A percentile compares a stretch with the other conserved stretches of the same genome.
Conservation (phyloP, 2,329 filamentous ascomycete genomes). For the Arachnopeziza araneosa region DNA sequence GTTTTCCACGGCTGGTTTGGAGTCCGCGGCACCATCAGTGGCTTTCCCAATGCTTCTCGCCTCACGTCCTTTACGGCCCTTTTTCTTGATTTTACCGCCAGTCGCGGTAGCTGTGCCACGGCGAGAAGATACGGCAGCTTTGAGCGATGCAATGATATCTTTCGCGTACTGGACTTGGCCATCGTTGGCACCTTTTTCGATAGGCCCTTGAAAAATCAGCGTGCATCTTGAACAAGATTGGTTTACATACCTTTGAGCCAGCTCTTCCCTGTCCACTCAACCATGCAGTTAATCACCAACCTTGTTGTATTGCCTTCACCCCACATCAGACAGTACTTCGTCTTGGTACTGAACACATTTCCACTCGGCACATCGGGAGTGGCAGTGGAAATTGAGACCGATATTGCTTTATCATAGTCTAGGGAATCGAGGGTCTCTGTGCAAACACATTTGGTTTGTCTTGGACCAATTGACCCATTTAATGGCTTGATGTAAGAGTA, state of each 20-base stretch:
- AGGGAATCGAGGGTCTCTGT: conserved; percentile 77
- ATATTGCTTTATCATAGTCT: conserved; percentile 82
- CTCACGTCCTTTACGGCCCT: conserved; percentile 40
- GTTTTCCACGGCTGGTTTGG: conserved; percentile 36
- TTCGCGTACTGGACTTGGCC: conserved; percentile 81
- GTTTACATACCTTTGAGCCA: conserved; percentile 78
- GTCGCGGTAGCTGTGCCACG: conserved; percentile 43
- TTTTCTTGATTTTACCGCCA: conserved; percentile 50
- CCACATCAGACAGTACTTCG: conserved; percentile 92
- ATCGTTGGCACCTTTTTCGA: conserved; percentile 91
- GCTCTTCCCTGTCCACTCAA: conserved; percentile 97
- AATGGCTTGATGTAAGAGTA: conserved; percentile 93
- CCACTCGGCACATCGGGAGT: conserved; percentile 94
- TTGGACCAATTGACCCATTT: conserved; percentile 77
- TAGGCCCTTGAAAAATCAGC: conserved; percentile 58
- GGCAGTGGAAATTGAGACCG: conserved; percentile 75
- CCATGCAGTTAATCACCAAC: conserved; percentile 78
- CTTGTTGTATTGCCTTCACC: conserved; percentile 79
- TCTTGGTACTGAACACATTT: conserved; percentile 87
- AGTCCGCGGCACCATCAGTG: conserved; percentile 30
- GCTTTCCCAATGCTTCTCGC: conserved; percentile 39
- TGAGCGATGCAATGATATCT: conserved; percentile 70
- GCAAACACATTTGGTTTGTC: conserved; percentile 89
- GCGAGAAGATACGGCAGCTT: conserved; percentile 64
- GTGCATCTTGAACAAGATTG: neutral